Base-by-base conservation (phyloP, 176 grass and related monocot genomes). In the Phoenix dactylifera region DNA sequence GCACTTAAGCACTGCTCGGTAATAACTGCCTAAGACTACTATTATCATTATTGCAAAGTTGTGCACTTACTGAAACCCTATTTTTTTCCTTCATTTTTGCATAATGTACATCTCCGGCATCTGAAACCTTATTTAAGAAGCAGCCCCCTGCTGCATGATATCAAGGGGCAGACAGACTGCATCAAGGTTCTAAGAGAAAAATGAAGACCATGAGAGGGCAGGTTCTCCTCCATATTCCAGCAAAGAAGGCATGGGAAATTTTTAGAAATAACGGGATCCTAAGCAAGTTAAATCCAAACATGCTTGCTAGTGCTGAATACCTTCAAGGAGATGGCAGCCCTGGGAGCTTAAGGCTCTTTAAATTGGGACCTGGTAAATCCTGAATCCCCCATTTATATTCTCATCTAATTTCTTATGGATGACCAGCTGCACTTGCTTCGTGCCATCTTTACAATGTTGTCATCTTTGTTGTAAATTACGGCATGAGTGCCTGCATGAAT, bases 171-270 rank as follows among this genome's bases (percentile, higher is more conserved):
- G 35, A 44, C 12, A 44, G 14, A 44, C 35, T 44, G 9, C 35
- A 14, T 2, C 9, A 12, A 39, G 5, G 35, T 39, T 39, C 35
- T 39, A 2, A 26, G 18, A 66, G 24, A 50, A 17, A 76, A 20
- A 85, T 50, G 58, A 76, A 64, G 51, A 72, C 51, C 51, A 57
- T 75, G 71, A 65, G 48, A 75, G 76, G 82, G 66, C 76, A 85
- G 64, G 58, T 85, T 49, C 24, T 66, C 6, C 57, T 84, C 57
- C 60, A 71, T 29, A 75, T 84, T 56, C 66, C 59, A 29, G 70
- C 81, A 79, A n/a, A 32, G 57, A 84, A 79, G 60, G 76, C 71
- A 61, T 84, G 81, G 71, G 76, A 79, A 49, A 69, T 71, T 32
- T 79, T 84, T 15, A 75, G 65, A 23, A 85, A 48, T 29, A 85